Percentiles rank a stretch among this genome's conserved stretches.
Conservation (phyloP, 768 basidiomycete genomes). For the Polyporus arcularius region DNA sequence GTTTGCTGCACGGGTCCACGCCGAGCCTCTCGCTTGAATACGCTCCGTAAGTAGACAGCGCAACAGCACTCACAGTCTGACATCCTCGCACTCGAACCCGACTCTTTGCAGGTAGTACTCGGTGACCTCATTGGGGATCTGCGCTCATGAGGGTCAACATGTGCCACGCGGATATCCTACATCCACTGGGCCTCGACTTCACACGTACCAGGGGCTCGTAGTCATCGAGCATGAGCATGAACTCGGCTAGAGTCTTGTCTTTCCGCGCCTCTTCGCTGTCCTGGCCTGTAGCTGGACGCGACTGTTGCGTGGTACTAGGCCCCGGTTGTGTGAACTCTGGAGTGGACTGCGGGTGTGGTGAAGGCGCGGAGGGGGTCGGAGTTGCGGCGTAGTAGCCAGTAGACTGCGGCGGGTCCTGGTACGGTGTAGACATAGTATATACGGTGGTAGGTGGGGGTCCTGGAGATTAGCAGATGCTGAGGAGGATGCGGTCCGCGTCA, state of each 20-base stretch:
- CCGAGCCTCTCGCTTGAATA: background rate
- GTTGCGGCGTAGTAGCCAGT: slow-evolving; percentile 17
- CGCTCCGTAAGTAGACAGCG: background rate
- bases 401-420: slow-evolving; percentile 13
- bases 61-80: slow-evolving; percentile 68
- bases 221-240: slow-evolving; percentile 94
- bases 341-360: slow-evolving; percentile 17
- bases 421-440: slow-evolving; percentile 18
- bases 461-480: background rate
- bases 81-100: slow-evolving; percentile 94
- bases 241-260: slow-evolving; percentile 89
- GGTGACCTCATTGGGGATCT: slow-evolving; percentile 98
- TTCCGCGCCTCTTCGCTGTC: slow-evolving; percentile 81
- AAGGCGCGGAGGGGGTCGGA: slow-evolving; percentile 17
- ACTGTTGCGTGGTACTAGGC: slow-evolving; percentile 19
- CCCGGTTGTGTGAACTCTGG: slow-evolving; percentile 24
- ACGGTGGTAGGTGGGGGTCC: background rate
- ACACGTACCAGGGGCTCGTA: slow-evolving; percentile 86
- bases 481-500: background rate
- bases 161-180: no score
- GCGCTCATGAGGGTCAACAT: slow-evolving; percentile 8
- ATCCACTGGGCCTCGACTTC: background rate
- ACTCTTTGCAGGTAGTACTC: slow-evolving; percentile 96
- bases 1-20: slow-evolving; percentile 60
- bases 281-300: slow-evolving; percentile 57